These are phyloP conservation scores for Wickerhamiella dianesei DNA, from an alignment of 805 yeast genomes.

Conservation along the genomic window DNA sequence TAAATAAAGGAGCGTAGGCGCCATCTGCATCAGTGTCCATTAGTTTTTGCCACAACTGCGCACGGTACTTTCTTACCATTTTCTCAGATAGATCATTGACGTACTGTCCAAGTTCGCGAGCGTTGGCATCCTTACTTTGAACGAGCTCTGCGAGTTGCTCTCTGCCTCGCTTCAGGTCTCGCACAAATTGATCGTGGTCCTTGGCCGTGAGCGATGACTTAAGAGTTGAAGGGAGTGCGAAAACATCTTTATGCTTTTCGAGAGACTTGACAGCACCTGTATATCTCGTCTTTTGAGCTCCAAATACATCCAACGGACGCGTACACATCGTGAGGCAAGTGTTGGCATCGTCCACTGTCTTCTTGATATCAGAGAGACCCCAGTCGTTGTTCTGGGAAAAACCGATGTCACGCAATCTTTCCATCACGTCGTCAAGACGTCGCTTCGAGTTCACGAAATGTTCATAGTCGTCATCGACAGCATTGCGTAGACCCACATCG, in stretches of 20 bases:
- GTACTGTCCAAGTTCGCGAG: constrained; percentile 16
- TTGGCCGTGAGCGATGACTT: constrained; percentile 31
- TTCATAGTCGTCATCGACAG: constrained; percentile 48
- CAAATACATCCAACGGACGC: constrained; percentile 45
- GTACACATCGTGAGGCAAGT: constrained; percentile 39
- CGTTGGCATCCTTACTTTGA: constrained; percentile 17
- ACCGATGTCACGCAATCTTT: constrained; percentile 34
- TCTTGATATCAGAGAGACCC: constrained; percentile 27
- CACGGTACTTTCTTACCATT: constrained; percentile 42
- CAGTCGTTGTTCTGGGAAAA: constrained; percentile 21
- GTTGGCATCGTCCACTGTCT: constrained; percentile 34
- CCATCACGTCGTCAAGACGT: constrained; percentile 45
- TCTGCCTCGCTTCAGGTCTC: constrained; percentile 43
- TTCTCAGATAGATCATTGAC: constrained; percentile 45
- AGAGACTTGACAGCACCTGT: constrained; percentile 38
- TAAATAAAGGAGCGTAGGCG: constrained; percentile 28
- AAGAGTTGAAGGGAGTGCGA: constrained; percentile 44
- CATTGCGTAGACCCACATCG: constrained; percentile 32
- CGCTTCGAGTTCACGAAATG: constrained; percentile 54
- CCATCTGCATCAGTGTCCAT: constrained; percentile 23
- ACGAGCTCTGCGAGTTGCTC: constrained; percentile 21
- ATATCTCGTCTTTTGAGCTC: constrained; percentile 36
- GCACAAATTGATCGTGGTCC: constrained; percentile 45
- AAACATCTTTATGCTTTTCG: constrained; percentile 38
- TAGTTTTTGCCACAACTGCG: constrained; percentile 39